Evolutionary conservation across 164 flowering plant genomes (phyloP), one percentile per base, ranked within the genome.

Genomic region (Vitis labrusca): DNA sequence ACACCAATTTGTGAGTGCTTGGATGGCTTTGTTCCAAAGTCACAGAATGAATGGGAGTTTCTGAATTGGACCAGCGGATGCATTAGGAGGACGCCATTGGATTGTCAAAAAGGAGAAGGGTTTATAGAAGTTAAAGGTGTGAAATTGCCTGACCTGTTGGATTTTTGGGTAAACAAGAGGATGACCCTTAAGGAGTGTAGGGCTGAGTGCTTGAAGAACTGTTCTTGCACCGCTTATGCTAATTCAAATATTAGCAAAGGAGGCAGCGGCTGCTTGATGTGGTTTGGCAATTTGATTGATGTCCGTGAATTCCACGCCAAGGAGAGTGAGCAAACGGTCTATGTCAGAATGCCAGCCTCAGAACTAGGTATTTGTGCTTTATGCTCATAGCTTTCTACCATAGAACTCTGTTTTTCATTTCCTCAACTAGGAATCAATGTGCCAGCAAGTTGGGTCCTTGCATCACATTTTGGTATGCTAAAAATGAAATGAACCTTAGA

Each of bases 201-300:
- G 49, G 50, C n/a, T 13, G 54, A 29, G n/a, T 75, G 78, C 30
- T 29, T 65, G 66, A 69, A 52, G 54, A 66, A 75, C 13, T 79
- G 82, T 17, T 60, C 74, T 3, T 79, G 82, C 51, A 59, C 58
- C 3, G 78, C 79, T 32, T 76, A 72, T 59, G 27, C 74, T 11
- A 17, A 10, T 1, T 3, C 61, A 0, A 32, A 64, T 13, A 50
- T 65, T 32, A 8, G 4, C 23, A 66, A 63, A 0, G 47, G 47
- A 47, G 68, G 74, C 15, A 49, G 59, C 13, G 65, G 9, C 4
- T 79, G 82, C 27, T 52, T 79, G 6, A 14, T 66, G 2, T 79
- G 79, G 79, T 56, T 50, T 51, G 69, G 64, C 0, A 59, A 74
- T 0, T 49, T 80, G 44, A 0, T 68, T 4, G 83, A 80, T 50